Conservation (phyloP, 139 green algal genomes). For the Tetraselmis striata region DNA sequence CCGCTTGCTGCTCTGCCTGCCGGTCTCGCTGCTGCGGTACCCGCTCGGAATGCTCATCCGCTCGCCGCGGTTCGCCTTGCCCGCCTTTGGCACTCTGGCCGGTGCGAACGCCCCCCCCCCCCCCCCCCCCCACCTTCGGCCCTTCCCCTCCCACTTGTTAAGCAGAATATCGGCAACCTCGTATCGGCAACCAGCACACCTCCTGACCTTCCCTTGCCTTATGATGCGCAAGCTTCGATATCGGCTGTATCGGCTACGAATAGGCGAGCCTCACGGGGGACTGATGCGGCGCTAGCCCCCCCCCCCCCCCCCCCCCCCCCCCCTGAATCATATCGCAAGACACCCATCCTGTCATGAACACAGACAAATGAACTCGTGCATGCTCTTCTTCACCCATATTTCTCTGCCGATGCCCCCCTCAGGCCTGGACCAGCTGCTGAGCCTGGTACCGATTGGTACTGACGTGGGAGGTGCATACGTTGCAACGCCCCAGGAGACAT, state of each 20-base stretch:
- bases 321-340: no score
- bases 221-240: no score
- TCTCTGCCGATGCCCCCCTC: background rate
- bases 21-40: constrained; percentile 15
- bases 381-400: no score
- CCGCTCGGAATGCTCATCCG: constrained; percentile 13
- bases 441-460: background rate
- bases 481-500: background rate
- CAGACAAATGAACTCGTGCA: no score
- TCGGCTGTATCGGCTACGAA: no score
- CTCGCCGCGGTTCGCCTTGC: constrained; percentile 11
- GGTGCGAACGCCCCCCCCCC: background rate
- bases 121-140: background rate
- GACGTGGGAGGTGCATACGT: background rate
- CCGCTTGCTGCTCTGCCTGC: background rate
- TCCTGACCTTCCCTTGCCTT: no score
- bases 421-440: background rate
- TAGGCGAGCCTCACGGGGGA: no score
- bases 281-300: no score
- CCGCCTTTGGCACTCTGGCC: background rate
- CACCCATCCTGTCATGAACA: no score
- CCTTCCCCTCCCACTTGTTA: background rate
- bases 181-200: no score
- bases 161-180: no score
- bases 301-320: no score